These are phyloP conservation scores for Chaetomium sp. DNA, from an alignment of 2,329 filamentous ascomycete species.

Conservation along the genomic window DNA sequence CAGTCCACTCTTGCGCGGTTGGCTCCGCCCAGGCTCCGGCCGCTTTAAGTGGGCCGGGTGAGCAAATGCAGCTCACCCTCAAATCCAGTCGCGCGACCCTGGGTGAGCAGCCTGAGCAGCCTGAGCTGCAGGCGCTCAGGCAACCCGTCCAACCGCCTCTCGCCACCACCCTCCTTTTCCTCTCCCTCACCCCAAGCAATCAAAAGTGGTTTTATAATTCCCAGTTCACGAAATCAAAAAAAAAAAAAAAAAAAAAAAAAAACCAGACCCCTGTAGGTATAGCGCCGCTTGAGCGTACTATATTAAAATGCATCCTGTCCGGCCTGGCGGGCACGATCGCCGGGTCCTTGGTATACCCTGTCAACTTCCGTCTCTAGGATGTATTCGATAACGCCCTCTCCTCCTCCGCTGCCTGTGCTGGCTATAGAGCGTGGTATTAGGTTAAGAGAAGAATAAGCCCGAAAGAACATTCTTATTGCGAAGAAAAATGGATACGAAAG, in stretches of 20 bases:
- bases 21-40: constrained; percentile 14
- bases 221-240: constrained; percentile 2
- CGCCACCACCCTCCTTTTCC: not conserved
- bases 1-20: constrained; percentile 4
- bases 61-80: constrained; percentile 2
- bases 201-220: not conserved
- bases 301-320: not conserved
- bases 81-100: constrained; percentile 1
- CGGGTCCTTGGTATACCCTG: not conserved
- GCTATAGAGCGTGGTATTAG: not conserved
- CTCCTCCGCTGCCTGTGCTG: not conserved
- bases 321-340: not conserved
- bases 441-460: constrained; percentile 3
- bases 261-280: not conserved
- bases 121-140: not conserved
- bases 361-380: not conserved
- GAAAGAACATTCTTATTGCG: not conserved
- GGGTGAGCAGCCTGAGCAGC: constrained; percentile 4
- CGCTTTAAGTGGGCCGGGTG: constrained; percentile 4
- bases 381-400: not conserved
- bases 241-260: not conserved
- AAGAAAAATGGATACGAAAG: not conserved
- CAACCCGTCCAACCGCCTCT: not conserved
- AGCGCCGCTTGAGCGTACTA: too few species aligned
- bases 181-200: not conserved